These are phyloP conservation scores for Knufia petricola DNA, from an alignment of 2,329 filamentous ascomycete genomes.

Conservation along the genomic window DNA sequence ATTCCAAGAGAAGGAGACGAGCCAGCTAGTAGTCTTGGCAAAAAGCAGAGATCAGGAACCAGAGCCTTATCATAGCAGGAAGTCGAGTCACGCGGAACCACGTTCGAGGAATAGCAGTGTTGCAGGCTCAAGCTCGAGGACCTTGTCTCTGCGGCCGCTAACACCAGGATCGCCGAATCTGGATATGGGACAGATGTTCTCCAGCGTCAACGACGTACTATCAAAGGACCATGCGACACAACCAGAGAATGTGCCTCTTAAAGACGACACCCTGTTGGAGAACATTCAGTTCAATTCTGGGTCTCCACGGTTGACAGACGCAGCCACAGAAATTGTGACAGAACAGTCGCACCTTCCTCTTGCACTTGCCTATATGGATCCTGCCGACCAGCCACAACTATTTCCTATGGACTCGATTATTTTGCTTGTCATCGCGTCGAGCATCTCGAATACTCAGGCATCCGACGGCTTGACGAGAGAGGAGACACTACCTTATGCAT, in stretches of 20 bases:
- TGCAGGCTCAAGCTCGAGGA: conserved; percentile 20
- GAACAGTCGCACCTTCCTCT: conserved; percentile 47
- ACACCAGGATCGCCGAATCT: conserved; percentile 6
- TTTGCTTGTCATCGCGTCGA: conserved; percentile 67
- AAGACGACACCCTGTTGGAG: conserved; percentile 89
- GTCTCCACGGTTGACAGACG: neutral
- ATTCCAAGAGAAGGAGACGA: conserved; percentile 44
- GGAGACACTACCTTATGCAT: conserved; percentile 84
- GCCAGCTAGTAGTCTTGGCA: conserved; percentile 84
- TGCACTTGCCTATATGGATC: conserved; percentile 55
- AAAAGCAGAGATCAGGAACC: conserved; percentile 50
- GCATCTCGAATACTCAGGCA: conserved; percentile 80
- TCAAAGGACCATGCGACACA: conserved; percentile 24
- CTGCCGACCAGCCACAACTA: conserved; percentile 72
- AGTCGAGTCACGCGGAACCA: conserved; percentile 12
- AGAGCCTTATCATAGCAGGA: conserved; percentile 13
- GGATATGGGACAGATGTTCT: conserved; percentile 1
- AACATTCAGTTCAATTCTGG: conserved; percentile 62
- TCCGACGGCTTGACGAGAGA: conserved; percentile 80
- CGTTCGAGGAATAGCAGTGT: conserved; percentile 11
- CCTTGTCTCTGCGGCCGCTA: conserved; percentile 12
- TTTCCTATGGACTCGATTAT: conserved; percentile 81
- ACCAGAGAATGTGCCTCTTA: conserved; percentile 66
- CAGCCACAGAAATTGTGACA: conserved; percentile 26
- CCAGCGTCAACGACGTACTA: conserved; percentile 10